A percentile compares a stretch with the other conserved stretches of the same genome.
phyloP scores from a whole-genome alignment of 495 filamentous ascomycete genomes.

The Aspergillus funiculosus region DNA sequence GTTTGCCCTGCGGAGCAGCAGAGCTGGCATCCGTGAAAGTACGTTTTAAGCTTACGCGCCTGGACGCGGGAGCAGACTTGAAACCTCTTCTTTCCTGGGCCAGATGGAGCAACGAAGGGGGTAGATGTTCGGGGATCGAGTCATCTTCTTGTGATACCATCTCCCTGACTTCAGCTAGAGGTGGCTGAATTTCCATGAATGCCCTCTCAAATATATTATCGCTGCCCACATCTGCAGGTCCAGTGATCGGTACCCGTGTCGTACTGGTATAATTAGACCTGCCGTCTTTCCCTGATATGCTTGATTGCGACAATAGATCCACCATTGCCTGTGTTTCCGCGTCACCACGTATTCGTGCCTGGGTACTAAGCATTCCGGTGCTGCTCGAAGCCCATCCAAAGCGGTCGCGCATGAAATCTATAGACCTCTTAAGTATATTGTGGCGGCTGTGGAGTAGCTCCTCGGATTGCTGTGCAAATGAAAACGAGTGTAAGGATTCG shows the following conservation, averaged over 20 bases:
- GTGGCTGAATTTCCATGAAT: conserved; percentile 47
- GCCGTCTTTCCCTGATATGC: conserved; percentile 58
- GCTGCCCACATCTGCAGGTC: conserved; percentile 61
- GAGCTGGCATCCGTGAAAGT: conserved; percentile 78
- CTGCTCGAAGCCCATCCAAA: conserved; percentile 70
- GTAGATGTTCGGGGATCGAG: conserved; percentile 15
- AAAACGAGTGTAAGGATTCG: conserved; percentile 97
- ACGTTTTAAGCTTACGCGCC: conserved; percentile 72
- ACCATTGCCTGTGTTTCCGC: conserved; percentile 85
- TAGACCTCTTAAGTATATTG: conserved; percentile 85
- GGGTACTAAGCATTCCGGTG: conserved; percentile 65
- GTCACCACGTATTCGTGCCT: conserved; percentile 76
- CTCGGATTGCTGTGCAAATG: conserved; percentile 93
- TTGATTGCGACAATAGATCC: conserved; percentile 74
- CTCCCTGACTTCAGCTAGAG: conserved; percentile 15
- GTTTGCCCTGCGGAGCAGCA: conserved; percentile 67
- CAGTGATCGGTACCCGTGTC: conserved; percentile 60
- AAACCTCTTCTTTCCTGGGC: conserved; percentile 29
- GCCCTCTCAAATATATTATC: conserved; percentile 77
- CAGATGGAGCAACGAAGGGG: no score
- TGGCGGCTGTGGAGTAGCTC: conserved; percentile 85
- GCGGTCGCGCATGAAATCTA: conserved; percentile 96
- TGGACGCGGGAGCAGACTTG: conserved; percentile 40
- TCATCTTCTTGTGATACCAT: conserved; percentile 14
- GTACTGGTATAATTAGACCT: conserved; percentile 34